phyloP scores from a whole-genome alignment of 78 protist species.

The Isochrysis galbana region DNA sequence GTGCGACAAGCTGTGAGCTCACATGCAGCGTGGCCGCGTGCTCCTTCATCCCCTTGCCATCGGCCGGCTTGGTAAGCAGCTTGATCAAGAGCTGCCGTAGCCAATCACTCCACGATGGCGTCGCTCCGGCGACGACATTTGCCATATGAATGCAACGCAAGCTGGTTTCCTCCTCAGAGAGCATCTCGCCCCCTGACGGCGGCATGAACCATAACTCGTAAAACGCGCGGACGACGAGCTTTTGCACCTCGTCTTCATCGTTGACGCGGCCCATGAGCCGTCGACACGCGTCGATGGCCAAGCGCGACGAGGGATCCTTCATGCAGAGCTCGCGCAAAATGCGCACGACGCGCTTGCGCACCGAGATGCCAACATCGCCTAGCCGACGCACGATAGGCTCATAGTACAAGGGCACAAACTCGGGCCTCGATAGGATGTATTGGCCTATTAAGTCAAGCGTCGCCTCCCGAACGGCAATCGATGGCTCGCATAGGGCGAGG shows the following conservation, averaged over 20 bases:
- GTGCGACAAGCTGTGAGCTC: neutral
- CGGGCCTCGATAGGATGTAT: neutral
- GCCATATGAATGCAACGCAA: neutral
- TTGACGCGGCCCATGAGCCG: neutral
- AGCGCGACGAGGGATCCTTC: neutral
- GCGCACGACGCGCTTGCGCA: constrained; percentile 10
- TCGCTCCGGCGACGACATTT: neutral
- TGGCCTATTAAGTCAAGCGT: neutral
- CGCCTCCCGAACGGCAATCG: neutral
- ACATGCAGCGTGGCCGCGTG: neutral
- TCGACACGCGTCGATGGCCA: constrained; percentile 4
- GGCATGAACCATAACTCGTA: neutral
- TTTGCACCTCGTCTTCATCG: neutral
- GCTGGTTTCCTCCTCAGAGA: neutral
- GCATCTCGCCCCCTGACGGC: neutral
- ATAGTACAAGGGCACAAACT: neutral
- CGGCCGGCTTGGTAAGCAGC: neutral
- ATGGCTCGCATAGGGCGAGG: neutral
- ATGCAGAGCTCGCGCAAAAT: neutral
- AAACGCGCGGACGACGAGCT: neutral
- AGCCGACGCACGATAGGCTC: neutral
- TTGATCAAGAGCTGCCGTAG: neutral
- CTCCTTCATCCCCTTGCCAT: neutral
- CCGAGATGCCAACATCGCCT: neutral
- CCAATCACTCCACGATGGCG: neutral